Evolutionary conservation across 257 asterid species (phyloP).

Genomic region (Voacanga thouarsii): DNA sequence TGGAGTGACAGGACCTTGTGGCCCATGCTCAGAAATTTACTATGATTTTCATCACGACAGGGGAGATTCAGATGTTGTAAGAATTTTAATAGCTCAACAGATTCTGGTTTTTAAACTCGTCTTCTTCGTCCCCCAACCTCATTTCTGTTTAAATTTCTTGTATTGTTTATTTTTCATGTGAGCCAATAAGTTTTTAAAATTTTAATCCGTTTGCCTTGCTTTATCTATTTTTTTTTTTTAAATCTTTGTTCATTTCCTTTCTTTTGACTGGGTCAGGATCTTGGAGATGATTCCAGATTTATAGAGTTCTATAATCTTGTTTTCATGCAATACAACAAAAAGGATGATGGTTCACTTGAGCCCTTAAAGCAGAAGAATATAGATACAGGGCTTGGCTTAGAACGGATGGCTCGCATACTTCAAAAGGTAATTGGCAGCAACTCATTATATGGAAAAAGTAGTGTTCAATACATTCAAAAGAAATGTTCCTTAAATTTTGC

Average conservation of each 20-base stretch:
- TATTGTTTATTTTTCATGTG: not conserved
- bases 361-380: conserved; percentile 92
- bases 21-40: conserved; percentile 94
- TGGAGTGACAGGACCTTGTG: conserved; percentile 95
- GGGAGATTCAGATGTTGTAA: conserved; percentile 68
- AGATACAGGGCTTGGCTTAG: conserved; percentile 95
- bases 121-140: not conserved
- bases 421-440: conserved; percentile 47
- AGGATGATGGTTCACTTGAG: conserved; percentile 93
- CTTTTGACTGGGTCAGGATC: conserved; percentile 51
- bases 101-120: conserved; percentile 6
- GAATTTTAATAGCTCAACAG: conserved; percentile 23
- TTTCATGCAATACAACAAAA: conserved; percentile 87
- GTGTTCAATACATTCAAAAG: not conserved
- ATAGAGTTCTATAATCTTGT: conserved; percentile 98
- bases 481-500: not conserved
- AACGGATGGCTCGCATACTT: conserved; percentile 95
- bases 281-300: conserved; percentile 89
- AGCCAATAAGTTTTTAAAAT: too few species aligned
- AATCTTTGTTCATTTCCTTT: conserved; percentile 11
- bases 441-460: conserved; percentile 4
- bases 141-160: conserved; percentile 7
- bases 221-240: conserved; percentile 8
- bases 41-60: conserved; percentile 89
- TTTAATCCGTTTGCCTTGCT: conserved; percentile 1